Conservation (phyloP, 345 rosid genomes). For the Tarenaya hassleriana region DNA sequence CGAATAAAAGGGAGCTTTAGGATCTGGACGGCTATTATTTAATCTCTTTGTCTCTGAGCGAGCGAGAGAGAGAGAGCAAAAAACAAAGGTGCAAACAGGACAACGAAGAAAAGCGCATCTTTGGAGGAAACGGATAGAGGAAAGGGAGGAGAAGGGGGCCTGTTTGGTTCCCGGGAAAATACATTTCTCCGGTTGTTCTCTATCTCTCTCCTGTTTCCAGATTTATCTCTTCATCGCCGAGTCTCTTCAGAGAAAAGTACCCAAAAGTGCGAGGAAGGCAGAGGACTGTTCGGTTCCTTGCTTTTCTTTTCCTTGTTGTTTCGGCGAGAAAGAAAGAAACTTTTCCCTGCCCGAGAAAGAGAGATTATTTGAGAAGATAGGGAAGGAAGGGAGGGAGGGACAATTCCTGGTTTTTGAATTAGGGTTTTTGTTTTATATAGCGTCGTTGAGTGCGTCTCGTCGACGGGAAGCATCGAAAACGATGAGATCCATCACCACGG, state of each 20-base stretch:
- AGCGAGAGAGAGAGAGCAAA: not conserved
- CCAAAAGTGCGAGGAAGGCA: constrained; percentile 8
- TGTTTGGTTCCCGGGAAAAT: constrained; percentile 29
- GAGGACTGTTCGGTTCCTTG: not conserved
- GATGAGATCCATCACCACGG: constrained; percentile 57
- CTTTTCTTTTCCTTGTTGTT: not conserved
- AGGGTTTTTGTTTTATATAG: constrained; percentile 20
- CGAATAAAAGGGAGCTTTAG: constrained; percentile 20
- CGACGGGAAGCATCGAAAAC: constrained; percentile 46
- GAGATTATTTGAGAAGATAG: not conserved
- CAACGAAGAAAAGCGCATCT: constrained; percentile 38
- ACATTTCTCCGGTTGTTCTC: not conserved
- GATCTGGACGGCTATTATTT: constrained; percentile 26
- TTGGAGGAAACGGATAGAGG: constrained; percentile 22
- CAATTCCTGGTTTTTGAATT: not conserved
- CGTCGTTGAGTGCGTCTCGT: constrained; percentile 63
- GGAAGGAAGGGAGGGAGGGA: not conserved
- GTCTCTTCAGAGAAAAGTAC: constrained; percentile 4
- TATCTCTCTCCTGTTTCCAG: constrained; percentile 11
- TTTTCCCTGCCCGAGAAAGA: constrained; percentile 4
- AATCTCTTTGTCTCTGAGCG: constrained; percentile 16
- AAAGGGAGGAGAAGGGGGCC: constrained; percentile 8
- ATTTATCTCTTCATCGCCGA: constrained; percentile 6
- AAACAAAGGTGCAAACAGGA: constrained; percentile 5
- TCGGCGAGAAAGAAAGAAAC: constrained; percentile 9